Percentiles rank a stretch among this genome's conserved stretches.
Conservation (phyloP, 2,329 filamentous ascomycete genomes). For the Ophiostoma australiae region DNA sequence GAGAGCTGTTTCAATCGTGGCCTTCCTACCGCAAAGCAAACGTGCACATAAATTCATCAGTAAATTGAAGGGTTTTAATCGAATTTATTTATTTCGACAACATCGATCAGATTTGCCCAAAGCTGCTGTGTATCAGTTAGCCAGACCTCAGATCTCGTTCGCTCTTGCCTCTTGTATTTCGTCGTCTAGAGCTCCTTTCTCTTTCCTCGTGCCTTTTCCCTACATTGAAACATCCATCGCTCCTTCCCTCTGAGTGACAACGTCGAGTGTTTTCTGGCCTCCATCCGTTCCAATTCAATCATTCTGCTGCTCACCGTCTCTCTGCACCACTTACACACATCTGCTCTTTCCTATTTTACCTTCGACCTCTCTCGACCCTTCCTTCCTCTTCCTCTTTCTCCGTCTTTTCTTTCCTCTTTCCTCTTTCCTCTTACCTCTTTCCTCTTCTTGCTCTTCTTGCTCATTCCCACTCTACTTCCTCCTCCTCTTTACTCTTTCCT, state of each 20-base stretch:
- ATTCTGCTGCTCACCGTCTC: not conserved
- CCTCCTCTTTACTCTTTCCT: slow-evolving; percentile 10
- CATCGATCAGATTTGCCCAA: not conserved
- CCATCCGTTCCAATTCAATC: not conserved
- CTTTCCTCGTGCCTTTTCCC: too few relatives aligned
- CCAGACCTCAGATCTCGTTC: not conserved
- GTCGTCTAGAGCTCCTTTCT: not conserved
- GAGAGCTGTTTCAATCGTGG: not conserved
- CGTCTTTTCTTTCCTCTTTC: not conserved
- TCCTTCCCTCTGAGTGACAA: not conserved
- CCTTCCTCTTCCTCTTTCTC: not conserved
- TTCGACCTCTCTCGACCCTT: not conserved
- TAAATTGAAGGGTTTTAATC: not conserved
- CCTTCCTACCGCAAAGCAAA: not conserved
- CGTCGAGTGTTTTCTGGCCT: not conserved
- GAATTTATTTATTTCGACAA: not conserved
- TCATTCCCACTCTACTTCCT: not conserved
- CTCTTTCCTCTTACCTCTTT: not conserved
- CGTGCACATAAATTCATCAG: not conserved
- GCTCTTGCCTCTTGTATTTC: not conserved
- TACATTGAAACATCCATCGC: not conserved
- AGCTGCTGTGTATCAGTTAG: not conserved
- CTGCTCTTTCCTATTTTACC: slow-evolving; percentile 10
- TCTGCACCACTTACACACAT: not conserved
- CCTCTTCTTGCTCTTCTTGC: not conserved